A percentile compares a stretch with the other conserved stretches of the same genome.
Evolutionary conservation across 345 rosid species (phyloP).

Genomic region (Citrus maxima): DNA sequence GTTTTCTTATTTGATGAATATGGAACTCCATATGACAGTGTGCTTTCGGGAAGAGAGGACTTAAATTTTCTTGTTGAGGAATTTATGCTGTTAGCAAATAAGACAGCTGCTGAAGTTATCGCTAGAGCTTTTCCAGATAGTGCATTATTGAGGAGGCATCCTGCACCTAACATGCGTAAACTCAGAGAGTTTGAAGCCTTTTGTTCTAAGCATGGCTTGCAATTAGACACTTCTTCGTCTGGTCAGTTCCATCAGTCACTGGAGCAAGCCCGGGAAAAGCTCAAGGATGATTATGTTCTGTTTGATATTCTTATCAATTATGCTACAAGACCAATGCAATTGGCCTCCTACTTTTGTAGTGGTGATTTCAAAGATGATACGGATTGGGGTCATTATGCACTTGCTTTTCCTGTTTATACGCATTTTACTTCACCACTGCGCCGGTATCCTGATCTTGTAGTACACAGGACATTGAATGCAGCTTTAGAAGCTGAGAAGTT

Average conservation of each 20-base stretch:
- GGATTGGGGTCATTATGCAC: constrained; percentile 84
- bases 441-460: constrained; percentile 83
- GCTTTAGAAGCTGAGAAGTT: constrained; percentile 72
- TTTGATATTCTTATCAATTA: constrained; percentile 57
- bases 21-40: constrained; percentile 71
- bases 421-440: constrained; percentile 95
- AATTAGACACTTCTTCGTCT: constrained; percentile 73
- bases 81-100: constrained; percentile 92
- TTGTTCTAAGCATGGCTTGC: constrained; percentile 70
- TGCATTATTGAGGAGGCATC: constrained; percentile 81
- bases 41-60: constrained; percentile 36
- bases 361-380: constrained; percentile 52
- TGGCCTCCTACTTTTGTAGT: constrained; percentile 77
- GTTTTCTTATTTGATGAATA: constrained; percentile 53
- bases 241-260: constrained; percentile 53
- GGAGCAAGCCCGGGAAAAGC: constrained; percentile 52
- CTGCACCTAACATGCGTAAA: constrained; percentile 79
- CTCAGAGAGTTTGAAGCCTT: constrained; percentile 82
- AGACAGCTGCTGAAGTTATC: constrained; percentile 84
- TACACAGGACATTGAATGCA: constrained; percentile 84
- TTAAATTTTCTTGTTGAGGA: constrained; percentile 83
- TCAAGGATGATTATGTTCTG: constrained; percentile 67
- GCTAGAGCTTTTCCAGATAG: constrained; percentile 76
- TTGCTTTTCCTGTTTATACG: constrained; percentile 80
- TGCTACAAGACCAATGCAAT: constrained; percentile 82